Evolutionary conservation across 2,329 filamentous ascomycete genomes (phyloP).

Genomic region (Apiospora marii): DNA sequence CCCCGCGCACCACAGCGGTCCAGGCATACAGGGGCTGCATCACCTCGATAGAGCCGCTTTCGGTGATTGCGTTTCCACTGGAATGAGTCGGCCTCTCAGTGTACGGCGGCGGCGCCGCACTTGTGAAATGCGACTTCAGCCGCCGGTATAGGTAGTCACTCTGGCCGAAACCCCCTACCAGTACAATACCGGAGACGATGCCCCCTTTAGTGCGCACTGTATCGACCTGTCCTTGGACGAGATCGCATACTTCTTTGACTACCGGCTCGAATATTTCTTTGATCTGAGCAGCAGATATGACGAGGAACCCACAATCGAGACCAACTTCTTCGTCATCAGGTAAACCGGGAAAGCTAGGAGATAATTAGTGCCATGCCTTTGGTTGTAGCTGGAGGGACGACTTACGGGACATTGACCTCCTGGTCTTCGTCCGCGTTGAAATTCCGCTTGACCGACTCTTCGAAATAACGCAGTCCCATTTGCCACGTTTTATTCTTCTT

Average conservation of each 20-base stretch:
- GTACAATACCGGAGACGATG: constrained; percentile 75
- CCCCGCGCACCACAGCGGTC: constrained; percentile 82
- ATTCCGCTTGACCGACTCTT: constrained; percentile 85
- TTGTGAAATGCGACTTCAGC: constrained; percentile 73
- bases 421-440: constrained; percentile 81
- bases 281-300: constrained; percentile 74
- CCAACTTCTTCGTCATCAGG: constrained; percentile 79
- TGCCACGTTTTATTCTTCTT: constrained; percentile 84
- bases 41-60: constrained; percentile 72
- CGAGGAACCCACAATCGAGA: constrained; percentile 78
- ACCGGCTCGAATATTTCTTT: constrained; percentile 81
- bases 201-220: constrained; percentile 67
- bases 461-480: constrained; percentile 80
- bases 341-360: constrained; percentile 70
- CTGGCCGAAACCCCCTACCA: constrained; percentile 84
- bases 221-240: constrained; percentile 73
- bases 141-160: constrained; percentile 78
- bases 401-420: constrained; percentile 78
- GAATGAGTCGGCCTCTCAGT: constrained; percentile 75
- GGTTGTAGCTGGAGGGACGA: constrained; percentile 30
- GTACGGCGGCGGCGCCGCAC: constrained; percentile 66
- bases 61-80: constrained; percentile 53
- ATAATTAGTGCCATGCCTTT: background rate
- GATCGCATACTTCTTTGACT: constrained; percentile 72
- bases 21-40: constrained; percentile 85